Evolutionary conservation across 768 basidiomycete species (phyloP).

Genomic region (Agrocybe pediades): DNA sequence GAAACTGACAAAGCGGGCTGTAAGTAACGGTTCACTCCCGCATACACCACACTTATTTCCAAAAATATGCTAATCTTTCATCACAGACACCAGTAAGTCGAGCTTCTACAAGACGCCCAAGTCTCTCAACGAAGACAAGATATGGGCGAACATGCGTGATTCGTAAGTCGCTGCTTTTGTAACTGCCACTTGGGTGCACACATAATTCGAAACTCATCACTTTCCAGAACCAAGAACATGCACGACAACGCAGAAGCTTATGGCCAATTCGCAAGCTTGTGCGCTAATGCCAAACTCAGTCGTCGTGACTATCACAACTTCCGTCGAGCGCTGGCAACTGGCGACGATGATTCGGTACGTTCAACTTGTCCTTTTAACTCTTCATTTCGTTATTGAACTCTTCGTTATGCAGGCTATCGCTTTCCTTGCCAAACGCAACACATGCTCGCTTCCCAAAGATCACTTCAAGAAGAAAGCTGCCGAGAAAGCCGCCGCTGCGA

Average conservation of each 20-base stretch:
- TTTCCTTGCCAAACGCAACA: not conserved
- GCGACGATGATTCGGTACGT: not conserved
- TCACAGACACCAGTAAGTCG: not conserved
- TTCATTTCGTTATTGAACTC: no score
- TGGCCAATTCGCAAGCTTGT: not conserved
- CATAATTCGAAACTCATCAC: not conserved
- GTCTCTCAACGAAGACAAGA: not conserved
- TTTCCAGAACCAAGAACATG: not conserved
- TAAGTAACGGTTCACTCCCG: not conserved
- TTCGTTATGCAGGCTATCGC: not conserved
- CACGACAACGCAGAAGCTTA: not conserved
- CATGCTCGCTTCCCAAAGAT: not conserved
- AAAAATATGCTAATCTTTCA: not conserved
- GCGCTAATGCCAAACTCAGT: not conserved
- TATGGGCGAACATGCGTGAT: not conserved
- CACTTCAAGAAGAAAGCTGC: conserved; percentile 1
- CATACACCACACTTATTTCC: not conserved
- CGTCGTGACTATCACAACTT: not conserved
- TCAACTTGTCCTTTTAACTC: not conserved
- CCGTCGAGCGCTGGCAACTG: not conserved
- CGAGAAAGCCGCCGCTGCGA: not conserved
- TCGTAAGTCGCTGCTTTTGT: not conserved
- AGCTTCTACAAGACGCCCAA: not conserved
- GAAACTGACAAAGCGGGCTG: not conserved
- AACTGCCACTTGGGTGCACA: not conserved